Evolutionary conservation across 2,329 filamentous ascomycete species (phyloP), one percentile per base, ranked within the genome.

Genomic region (Daldinia sp.): DNA sequence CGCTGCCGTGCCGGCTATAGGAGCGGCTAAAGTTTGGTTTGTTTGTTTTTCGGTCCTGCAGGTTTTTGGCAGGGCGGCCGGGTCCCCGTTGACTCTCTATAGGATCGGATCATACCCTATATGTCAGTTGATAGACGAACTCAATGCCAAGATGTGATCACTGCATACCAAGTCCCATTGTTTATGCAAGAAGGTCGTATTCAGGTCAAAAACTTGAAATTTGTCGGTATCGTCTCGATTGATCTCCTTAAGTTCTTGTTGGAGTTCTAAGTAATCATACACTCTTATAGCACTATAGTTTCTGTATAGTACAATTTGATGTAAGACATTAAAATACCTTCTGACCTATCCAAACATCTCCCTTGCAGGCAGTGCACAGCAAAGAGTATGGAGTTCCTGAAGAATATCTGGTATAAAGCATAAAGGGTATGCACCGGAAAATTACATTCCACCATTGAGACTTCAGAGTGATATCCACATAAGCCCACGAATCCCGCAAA

Each of bases 21-120:
- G 43, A 17, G 47, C 63, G 59, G 63, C 13, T 65, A 65, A 65
- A 62, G 13, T 53, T 37, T 25, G n/a, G 6, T 32, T 11, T n/a
- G n/a, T n/a, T n/a, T n/a, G n/a, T n/a, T 21, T 23, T 21, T 51
- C 27, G 41, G 34, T 23, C 29, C 30, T 50, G 29, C 34, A 29
- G 19, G 27, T n/a, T 43, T 35, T 48, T 41, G 30, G n/a, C 37
- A 17, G n/a, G 21, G 45, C 51, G 37, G 29, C 6, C 11, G 2
- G 35, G 19, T 35, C 58, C 58, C 30, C 29, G 32, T 43, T n/a
- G 39, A 35, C 27, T 13, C 29, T 50, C 25, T 41, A 41, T 53
- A 19, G 45, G 32, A 37, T 63, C 17, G 23, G 37, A 50, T 41
- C 43, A 34, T 21, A 32, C 27, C 25, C 21, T 39, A 30, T 39